Evolutionary conservation across 2,329 filamentous ascomycete genomes (phyloP).

Genomic region (Aspergillus tamarii): DNA sequence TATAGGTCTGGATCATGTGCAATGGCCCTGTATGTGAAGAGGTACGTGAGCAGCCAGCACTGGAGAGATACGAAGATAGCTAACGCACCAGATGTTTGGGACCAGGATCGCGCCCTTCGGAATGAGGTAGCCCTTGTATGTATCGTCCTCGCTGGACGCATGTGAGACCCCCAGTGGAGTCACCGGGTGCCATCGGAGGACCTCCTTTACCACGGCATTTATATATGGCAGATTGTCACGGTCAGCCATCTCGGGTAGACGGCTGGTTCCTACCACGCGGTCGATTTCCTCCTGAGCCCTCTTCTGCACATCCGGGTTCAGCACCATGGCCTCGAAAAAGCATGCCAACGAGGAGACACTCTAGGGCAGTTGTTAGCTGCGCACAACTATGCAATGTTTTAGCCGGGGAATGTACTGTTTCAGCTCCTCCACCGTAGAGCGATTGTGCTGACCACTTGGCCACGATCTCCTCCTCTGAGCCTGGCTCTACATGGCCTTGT

Average conservation of each 20-base stretch:
- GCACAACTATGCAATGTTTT: neutral
- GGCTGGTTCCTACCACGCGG: neutral
- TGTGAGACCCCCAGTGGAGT: slow-evolving; percentile 1
- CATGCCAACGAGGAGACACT: neutral
- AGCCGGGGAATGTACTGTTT: neutral
- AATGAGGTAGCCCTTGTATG: slow-evolving; percentile 8
- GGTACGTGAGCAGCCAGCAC: neutral
- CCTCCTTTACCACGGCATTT: neutral
- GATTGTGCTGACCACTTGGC: slow-evolving; percentile 3
- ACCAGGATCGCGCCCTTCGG: slow-evolving; percentile 1
- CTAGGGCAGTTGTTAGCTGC: neutral
- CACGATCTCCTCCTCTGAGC: neutral
- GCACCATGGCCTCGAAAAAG: slow-evolving; percentile 7
- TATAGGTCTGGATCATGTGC: neutral
- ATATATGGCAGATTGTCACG: neutral
- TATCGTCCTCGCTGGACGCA: slow-evolving; percentile 1
- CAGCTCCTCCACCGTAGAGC: neutral
- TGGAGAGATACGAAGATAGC: neutral
- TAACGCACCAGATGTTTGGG: slow-evolving; percentile 7
- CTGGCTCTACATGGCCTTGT: neutral
- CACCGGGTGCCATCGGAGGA: neutral
- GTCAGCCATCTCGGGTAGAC: neutral
- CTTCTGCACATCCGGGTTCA: neutral
- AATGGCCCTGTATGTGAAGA: neutral
- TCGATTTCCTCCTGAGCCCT: slow-evolving; percentile 9